Base-by-base conservation (phyloP, 495 filamentous ascomycete species). In the Penicillium lividum region DNA sequence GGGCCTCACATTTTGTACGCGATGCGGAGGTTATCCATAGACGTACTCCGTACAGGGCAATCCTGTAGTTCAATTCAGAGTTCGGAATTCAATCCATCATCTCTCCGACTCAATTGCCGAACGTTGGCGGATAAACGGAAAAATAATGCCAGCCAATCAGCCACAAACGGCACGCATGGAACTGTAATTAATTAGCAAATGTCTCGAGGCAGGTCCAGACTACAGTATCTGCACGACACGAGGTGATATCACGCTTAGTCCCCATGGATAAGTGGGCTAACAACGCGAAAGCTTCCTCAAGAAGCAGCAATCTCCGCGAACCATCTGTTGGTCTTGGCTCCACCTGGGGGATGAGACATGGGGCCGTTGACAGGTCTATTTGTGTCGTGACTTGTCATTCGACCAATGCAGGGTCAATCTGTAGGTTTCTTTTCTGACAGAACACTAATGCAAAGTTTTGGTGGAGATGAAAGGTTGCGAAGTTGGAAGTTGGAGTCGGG, bases 361-460 rank as follows among this genome's bases (percentile, higher is more conserved):
- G 38, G 57, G 51, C 58, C 58, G 56, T 60, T 68, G 65, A 65
- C 65, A 65, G 59, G 65, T 67, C 56, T 25, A 51, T 56, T 62
- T 27, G 31, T 45, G 9, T 53, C 27, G 15, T 16, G 54, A 44
- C 34, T 45, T 11, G 25, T 57, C 45, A 62, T 57, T 62, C 54
- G 54, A 56, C 53, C 38, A 13, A 31, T 51, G 34, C 27, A 50
- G 36, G 50, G 51, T 50, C 51, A 53, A 5, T 27, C 25, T 51
- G 11, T 40, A 22, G 11, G 29, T 40, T 53, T 54, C 33, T 47
- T 59, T 67, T 38, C n/a, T 61, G 61, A 64, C 53, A 67, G 57
- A 25, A 38, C 53, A 45, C 61, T 64, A 67, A 58, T 54, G 52
- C 36, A 49, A 36, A 42, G 42, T 15, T 42, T 43, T 50, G 40